Base-by-base conservation (phyloP, 805 yeast species). In the Ogataea kodamae region DNA sequence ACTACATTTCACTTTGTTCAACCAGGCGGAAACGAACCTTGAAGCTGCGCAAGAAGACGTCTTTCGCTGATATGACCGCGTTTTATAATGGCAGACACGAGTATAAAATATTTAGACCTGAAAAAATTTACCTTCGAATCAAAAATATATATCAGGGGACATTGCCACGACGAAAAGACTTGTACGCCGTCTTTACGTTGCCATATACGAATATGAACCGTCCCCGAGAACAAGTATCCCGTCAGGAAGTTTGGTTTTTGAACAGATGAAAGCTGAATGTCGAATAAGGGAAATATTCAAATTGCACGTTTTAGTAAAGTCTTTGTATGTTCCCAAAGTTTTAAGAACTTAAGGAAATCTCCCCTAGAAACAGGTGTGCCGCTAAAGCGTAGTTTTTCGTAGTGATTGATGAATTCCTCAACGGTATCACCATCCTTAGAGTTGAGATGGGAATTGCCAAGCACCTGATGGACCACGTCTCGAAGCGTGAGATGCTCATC, bases 1-100 rank as follows among this genome's bases (percentile, higher is more conserved):
- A 2, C 68, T 78, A 18, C 98, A 92, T 59, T 92, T 92, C 62
- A 65, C 76, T 30, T 72, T 78, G 5, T 87, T 90, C 54, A 75
- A 70, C 36, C 87, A 79, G 36, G 76, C 70, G 12, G 61, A 57
- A 6, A 33, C 40, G 9, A 75, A 63, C 11, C 50, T 76, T 31
- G 88, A 81, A 51, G 84, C 84, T 7, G 82, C 75, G 21, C 79
- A 74, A 56, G 79, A 77, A 43, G 79, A 79, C 55, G 72, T 75
- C 5, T 78, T 81, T 54, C 72, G 72, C 11, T 76, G 49, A 50
- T 30, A 27, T n/a, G n/a, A 18, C 31, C 13, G 37, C 18, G 20
- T 28, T n/a, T 9, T 25, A 14, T 18, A 17, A 5, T 31, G 39
- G 24, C 37, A 39, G 35, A 27, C 9, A n/a, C 6, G 16, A 17